Evolutionary conservation across 352 stramenopile species (phyloP), one percentile per base, ranked within the genome.

Genomic region (Phytophthora aleatoria): DNA sequence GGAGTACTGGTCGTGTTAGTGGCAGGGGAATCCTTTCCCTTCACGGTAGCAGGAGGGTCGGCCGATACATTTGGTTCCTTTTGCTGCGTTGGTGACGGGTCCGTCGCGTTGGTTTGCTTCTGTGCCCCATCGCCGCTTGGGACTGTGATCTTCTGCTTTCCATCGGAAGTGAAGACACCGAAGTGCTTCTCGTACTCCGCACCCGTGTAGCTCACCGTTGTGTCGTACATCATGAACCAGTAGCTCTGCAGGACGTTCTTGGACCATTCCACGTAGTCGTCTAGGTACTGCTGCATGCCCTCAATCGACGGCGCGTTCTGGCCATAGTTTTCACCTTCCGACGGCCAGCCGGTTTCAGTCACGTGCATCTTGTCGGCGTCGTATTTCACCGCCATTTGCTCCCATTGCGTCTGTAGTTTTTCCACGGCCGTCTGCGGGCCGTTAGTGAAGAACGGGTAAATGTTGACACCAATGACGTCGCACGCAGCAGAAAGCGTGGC

Each of bases 201-300:
- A 3, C 74, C 71, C 0, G 69, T 74, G 70, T 87, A 85, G 53
- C 71, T 77, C 39, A 57, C 36, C 2, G 57, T 85, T 12, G 75
- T 81, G 66, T 90, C 81, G 67, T 85, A 90, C 78, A 86, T 85
- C 77, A 89, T 89, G 65, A 89, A 89, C 65, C 69, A 89, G 69
- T 85, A 89, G 20, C 68, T 70, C 41, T 71, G 60, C 8, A 61
- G 55, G 47, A 78, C 44, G 7, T 45, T 57, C 36, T 68, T 66
- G 12, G 74, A 69, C 76, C 76, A 88, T n/a, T 36, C 33, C 4
- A 71, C 69, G 41, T 74, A 89, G 64, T 85, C 78, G 53, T 83
- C 43, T 15, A 83, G 30, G 58, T 77, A 85, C 52, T 64, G 24
- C 54, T 83, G 76, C 67, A 76, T 76, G 12, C 52, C 71, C 5